Percentiles rank a stretch among this genome's conserved stretches.
phyloP scores from a whole-genome alignment of 2,329 filamentous ascomycete genomes.

The Penicillium sp. region DNA sequence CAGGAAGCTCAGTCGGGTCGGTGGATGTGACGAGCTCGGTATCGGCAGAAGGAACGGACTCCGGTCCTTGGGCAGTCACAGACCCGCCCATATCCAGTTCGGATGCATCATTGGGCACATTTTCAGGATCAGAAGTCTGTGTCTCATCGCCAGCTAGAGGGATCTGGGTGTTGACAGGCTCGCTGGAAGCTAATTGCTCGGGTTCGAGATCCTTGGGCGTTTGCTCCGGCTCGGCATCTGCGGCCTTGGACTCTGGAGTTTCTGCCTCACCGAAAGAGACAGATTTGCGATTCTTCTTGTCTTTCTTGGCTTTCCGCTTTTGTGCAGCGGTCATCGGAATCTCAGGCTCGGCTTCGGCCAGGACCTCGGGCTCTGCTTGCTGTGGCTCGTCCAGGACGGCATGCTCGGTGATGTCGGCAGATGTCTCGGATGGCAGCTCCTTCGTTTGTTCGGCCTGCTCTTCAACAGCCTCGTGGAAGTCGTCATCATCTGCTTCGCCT shows the following conservation, averaged over 20 bases:
- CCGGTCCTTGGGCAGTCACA: slow-evolving; percentile 2
- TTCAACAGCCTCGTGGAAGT: slow-evolving; percentile 19
- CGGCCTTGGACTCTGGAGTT: slow-evolving; percentile 1
- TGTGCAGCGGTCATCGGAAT: slow-evolving; percentile 10
- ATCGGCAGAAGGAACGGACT: not conserved
- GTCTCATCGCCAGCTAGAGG: slow-evolving; percentile 9
- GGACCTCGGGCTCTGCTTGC: not conserved
- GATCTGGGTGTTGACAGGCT: slow-evolving; percentile 8
- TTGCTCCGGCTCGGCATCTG: slow-evolving; percentile 6
- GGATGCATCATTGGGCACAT: slow-evolving; percentile 1
- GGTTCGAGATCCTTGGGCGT: slow-evolving; percentile 2
- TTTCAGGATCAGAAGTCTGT: slow-evolving; percentile 9
- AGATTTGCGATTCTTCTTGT: slow-evolving; percentile 22
- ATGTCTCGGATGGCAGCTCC: not conserved
- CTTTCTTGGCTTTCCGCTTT: slow-evolving; percentile 8
- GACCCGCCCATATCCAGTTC: slow-evolving; percentile 2
- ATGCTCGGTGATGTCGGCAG: not conserved
- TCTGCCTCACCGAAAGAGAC: slow-evolving; percentile 11
- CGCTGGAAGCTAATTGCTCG: slow-evolving; percentile 3
- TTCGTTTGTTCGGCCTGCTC: slow-evolving; percentile 10
- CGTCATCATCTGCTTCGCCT: slow-evolving; percentile 15
- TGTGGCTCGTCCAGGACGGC: too few relatives aligned
- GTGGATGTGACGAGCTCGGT: not conserved
- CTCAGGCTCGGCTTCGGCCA: not conserved
- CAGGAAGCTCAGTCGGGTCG: not conserved